phyloP scores from a whole-genome alignment of 352 stramenopile genomes.

The Halophytophthora polymorphica region DNA sequence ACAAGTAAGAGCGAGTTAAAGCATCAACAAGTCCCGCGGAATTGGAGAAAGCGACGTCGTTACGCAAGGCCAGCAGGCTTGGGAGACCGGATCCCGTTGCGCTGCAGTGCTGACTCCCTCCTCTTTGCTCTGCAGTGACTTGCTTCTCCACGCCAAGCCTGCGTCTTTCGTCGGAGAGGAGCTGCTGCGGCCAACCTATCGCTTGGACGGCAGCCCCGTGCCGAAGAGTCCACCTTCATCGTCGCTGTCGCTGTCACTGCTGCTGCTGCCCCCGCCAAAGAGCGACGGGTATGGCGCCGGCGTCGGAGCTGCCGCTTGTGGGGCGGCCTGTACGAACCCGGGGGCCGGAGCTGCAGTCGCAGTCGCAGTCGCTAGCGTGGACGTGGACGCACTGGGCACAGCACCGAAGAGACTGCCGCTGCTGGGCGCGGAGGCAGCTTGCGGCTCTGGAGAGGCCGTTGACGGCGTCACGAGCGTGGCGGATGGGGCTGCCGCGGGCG shows the following conservation, averaged over 20 bases:
- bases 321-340: slow-evolving; percentile 25
- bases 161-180: no score
- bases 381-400: slow-evolving; percentile 13
- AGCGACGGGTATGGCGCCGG: slow-evolving; percentile 51
- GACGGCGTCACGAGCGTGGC: slow-evolving; percentile 22
- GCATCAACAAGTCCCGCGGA: slow-evolving; percentile 7
- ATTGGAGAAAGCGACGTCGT: slow-evolving; percentile 15
- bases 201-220: slow-evolving; percentile 63
- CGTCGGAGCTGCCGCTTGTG: slow-evolving; percentile 15
- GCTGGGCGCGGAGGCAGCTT: slow-evolving; percentile 14
- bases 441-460: slow-evolving; percentile 17
- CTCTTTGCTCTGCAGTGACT: slow-evolving; percentile 12
- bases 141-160: slow-evolving; percentile 7
- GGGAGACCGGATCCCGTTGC: no score
- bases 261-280: slow-evolving; percentile 56
- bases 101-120: no score
- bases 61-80: slow-evolving; percentile 19
- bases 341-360: slow-evolving; percentile 13
- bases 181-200: slow-evolving; percentile 27
- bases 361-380: slow-evolving; percentile 4
- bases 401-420: slow-evolving; percentile 30
- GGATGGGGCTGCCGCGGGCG: slow-evolving; percentile 11
- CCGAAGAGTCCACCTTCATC: slow-evolving; percentile 78
- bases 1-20: slow-evolving; percentile 22
- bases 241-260: slow-evolving; percentile 70